Evolutionary conservation across 2,329 filamentous ascomycete species (phyloP), one percentile per base, ranked within the genome.

Genomic region (Ophiosphaerella herpotricha): DNA sequence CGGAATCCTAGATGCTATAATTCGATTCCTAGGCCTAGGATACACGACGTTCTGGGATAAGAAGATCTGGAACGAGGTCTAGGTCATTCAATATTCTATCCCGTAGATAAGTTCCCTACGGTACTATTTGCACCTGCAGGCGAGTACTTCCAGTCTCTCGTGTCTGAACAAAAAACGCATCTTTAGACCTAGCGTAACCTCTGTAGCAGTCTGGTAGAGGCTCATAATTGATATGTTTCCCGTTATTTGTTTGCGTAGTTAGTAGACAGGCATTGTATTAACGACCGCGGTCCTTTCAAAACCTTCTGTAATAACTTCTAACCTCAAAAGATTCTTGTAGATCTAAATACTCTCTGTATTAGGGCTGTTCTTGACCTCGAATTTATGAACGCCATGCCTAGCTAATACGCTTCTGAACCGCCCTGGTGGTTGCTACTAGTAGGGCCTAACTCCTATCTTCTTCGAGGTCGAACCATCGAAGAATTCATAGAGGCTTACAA

Each of bases 381-480:
- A 54, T 78, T 75, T 40, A 75, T 74, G 33, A 74, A 78, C 50
- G 60, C 60, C 36, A 72, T 76, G 68, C 75, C 75, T 1, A 58
- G 66, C 1, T 70, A 76, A 51, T 77, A 72, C 52, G 39, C 67
- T 2, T 70, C 70, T 40, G 72, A 75, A 34, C 63, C 66, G 39
- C 74, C 75, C 5, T 74, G 69, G 71, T 77, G 73, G 74, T 64
- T 77, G 1, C 41, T 77, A 24, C 53, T 75, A 34, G 45, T 26
- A 32, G 57, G 50, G 46, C 58, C 48, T 21, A 63, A 67, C 36
- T 37, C 42, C 38, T 55, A 41, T 43, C 39, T 52, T 3, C 26
- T 42, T 12, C 48, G 48, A 36, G 43, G 43, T 24, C 46, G 52
- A 16, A 39, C 37, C 14, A 61, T 58, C 32, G 45, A 54, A 48